Conservation (phyloP, 192 early-diverging fungal genomes). For the Obelidium mucronatum region DNA sequence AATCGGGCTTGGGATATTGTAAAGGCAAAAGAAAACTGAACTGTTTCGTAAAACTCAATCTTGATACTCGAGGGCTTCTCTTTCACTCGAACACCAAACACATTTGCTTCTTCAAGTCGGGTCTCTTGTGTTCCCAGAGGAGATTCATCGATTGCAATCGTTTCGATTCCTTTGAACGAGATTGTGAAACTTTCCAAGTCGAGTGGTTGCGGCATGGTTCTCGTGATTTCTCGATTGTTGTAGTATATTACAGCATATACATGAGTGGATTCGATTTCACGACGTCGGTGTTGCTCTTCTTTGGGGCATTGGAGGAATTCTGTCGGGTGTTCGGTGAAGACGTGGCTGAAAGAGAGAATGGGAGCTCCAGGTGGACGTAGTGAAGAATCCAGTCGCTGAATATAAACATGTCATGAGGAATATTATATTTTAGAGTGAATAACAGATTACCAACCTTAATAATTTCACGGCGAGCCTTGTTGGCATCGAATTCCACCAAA, state of each 20-base stretch:
- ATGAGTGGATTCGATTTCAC: constrained; percentile 39
- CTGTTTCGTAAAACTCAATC: constrained; percentile 55
- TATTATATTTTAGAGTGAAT: background rate
- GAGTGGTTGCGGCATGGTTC: constrained; percentile 45
- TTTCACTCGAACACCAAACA: constrained; percentile 47
- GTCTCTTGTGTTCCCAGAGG: background rate
- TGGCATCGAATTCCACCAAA: constrained; percentile 21
- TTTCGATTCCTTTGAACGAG: constrained; percentile 49
- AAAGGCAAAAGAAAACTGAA: too few species aligned
- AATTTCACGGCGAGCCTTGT: constrained; percentile 23
- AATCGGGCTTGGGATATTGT: too few species aligned
- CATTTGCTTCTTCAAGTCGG: constrained; percentile 29
- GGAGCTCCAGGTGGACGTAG: constrained; percentile 46
- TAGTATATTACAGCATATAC: constrained; percentile 45
- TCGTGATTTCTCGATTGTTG: constrained; percentile 56
- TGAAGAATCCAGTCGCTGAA: constrained; percentile 37
- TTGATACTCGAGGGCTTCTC: constrained; percentile 54
- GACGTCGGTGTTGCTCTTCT: constrained; percentile 51
- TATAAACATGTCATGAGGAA: background rate
- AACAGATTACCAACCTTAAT: constrained; percentile 21
- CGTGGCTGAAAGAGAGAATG: constrained; percentile 33
- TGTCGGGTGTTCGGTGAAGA: constrained; percentile 39
- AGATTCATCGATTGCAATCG: constrained; percentile 28
- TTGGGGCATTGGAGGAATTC: constrained; percentile 46
- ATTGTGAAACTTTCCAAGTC: constrained; percentile 43